phyloP scores from a whole-genome alignment of 352 stramenopile species.

The Phytopythium sindhum region DNA sequence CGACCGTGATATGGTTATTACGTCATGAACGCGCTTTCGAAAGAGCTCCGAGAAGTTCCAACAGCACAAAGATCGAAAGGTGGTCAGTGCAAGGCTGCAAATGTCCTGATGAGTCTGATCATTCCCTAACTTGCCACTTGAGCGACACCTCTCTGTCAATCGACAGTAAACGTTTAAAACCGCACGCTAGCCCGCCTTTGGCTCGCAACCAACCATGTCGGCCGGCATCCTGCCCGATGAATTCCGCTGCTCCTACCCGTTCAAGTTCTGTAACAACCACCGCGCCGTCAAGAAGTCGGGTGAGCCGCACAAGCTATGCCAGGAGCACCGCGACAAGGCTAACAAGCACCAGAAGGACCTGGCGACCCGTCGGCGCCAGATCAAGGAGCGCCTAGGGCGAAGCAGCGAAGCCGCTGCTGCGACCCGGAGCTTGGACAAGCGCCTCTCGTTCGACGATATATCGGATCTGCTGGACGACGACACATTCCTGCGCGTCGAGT shows the following conservation, averaged over 20 bases:
- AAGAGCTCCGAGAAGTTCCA: background rate
- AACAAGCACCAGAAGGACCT: slow-evolving; percentile 45
- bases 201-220: slow-evolving; percentile 3
- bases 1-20: slow-evolving; percentile 4
- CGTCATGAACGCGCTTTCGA: background rate
- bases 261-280: slow-evolving; percentile 30
- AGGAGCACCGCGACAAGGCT: slow-evolving; percentile 33
- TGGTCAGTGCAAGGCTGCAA: background rate
- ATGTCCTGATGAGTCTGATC: background rate
- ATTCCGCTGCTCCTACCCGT: slow-evolving; percentile 33
- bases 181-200: background rate
- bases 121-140: background rate
- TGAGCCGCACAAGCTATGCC: slow-evolving; percentile 34
- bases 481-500: slow-evolving; percentile 1
- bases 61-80: background rate
- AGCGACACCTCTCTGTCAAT: background rate
- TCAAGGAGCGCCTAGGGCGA: background rate
- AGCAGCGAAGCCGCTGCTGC: background rate
- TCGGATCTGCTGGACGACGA: slow-evolving; percentile 4
- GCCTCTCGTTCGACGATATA: slow-evolving; percentile 1
- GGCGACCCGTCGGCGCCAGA: slow-evolving; percentile 19
- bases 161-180: background rate
- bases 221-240: slow-evolving; percentile 13
- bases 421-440: background rate
- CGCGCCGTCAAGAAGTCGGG: slow-evolving; percentile 33